Evolutionary conservation across 495 filamentous ascomycete species (phyloP).

Genomic region (Trichodelitschia bisporula): DNA sequence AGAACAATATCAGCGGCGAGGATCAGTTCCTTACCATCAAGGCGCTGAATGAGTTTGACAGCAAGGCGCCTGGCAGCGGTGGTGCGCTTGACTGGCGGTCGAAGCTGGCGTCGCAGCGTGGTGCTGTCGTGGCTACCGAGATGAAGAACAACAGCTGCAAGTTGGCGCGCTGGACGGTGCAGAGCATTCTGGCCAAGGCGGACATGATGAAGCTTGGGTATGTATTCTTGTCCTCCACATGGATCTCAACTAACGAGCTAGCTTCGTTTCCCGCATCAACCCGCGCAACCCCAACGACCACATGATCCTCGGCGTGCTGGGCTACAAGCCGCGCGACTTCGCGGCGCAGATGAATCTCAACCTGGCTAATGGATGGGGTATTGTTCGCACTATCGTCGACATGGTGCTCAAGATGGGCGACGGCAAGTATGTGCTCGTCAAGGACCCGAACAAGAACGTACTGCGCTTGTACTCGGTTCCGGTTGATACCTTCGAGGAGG

Average conservation of each 20-base stretch:
- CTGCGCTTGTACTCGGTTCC: slow-evolving; percentile 86
- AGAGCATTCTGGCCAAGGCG: slow-evolving; percentile 83
- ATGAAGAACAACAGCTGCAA: slow-evolving; percentile 99
- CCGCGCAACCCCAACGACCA: slow-evolving; percentile 75
- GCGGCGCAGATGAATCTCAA: slow-evolving; percentile 95
- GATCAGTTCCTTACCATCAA: slow-evolving; percentile 82
- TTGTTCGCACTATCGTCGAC: slow-evolving; percentile 89
- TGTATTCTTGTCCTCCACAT: slow-evolving; percentile 7
- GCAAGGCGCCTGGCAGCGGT: slow-evolving; percentile 83
- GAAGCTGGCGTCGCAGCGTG: slow-evolving; percentile 77
- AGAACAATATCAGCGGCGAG: slow-evolving; percentile 69
- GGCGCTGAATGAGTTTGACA: slow-evolving; percentile 96
- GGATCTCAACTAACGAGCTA: slow-evolving; percentile 10
- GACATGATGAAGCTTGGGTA: slow-evolving; percentile 95
- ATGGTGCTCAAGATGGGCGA: slow-evolving; percentile 54
- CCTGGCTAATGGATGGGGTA: slow-evolving; percentile 93
- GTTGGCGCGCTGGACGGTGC: slow-evolving; percentile 87
- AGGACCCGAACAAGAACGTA: slow-evolving; percentile 90
- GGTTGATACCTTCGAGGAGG: slow-evolving; percentile 63
- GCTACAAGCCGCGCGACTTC: slow-evolving; percentile 93
- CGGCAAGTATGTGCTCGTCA: slow-evolving; percentile 46
- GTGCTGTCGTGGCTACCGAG: slow-evolving; percentile 93
- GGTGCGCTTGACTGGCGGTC: slow-evolving; percentile 87
- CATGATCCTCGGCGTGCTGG: slow-evolving; percentile 82
- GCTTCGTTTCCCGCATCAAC: slow-evolving; percentile 81